These are phyloP conservation scores for Arthrobotrys megalospora DNA, from an alignment of 2,329 filamentous ascomycete species.

Conservation along the genomic window DNA sequence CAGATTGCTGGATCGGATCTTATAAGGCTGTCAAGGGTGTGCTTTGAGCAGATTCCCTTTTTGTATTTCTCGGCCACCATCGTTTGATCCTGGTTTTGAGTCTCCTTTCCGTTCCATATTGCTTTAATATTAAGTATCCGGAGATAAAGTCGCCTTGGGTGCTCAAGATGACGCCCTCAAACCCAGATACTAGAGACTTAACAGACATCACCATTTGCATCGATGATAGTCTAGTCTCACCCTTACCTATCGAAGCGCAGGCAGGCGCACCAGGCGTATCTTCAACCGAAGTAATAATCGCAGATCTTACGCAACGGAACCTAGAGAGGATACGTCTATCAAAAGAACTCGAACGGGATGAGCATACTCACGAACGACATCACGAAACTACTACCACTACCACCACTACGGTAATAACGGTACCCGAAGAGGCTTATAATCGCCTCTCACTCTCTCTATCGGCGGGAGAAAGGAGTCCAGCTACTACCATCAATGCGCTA, in stretches of 20 bases:
- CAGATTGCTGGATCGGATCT: slow-evolving; percentile 15
- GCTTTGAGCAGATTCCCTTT: background rate
- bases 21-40: slow-evolving; percentile 50
- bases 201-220: slow-evolving; percentile 27
- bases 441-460: slow-evolving; percentile 28
- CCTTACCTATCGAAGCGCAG: slow-evolving; percentile 10
- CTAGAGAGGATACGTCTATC: slow-evolving; percentile 25
- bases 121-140: background rate
- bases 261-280: slow-evolving; percentile 13
- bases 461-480: slow-evolving; percentile 37
- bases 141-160: background rate
- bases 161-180: slow-evolving; percentile 14
- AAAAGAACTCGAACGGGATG: slow-evolving; percentile 2
- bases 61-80: background rate
- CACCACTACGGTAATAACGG: background rate
- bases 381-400: background rate
- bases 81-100: background rate
- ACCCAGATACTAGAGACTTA: background rate
- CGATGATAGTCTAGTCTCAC: slow-evolving; percentile 12
- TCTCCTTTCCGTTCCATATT: background rate
- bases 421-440: background rate
- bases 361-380: background rate
- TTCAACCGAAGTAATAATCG: slow-evolving; percentile 10
- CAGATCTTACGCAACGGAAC: slow-evolving; percentile 20
- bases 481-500: slow-evolving; percentile 42